Percentiles rank a stretch among this genome's conserved stretches.
phyloP scores from a whole-genome alignment of 2,329 filamentous ascomycete species.

The Cryphonectria nitschkei region DNA sequence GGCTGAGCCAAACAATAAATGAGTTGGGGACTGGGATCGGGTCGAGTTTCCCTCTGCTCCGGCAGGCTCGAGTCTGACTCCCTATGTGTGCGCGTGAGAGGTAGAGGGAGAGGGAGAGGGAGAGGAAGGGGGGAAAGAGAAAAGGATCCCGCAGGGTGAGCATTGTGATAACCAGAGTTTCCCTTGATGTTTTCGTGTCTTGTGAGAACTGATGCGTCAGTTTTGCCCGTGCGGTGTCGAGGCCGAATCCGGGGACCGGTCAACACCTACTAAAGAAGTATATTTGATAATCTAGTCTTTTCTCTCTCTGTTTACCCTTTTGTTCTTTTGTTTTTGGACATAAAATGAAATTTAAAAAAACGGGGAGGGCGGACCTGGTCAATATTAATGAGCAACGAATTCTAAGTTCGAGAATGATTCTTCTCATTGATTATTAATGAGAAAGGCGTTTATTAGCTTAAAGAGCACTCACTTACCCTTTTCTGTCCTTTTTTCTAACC shows the following conservation, averaged over 20 bases:
- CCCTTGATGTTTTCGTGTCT: constrained; percentile 3
- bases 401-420: background rate
- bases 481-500: background rate
- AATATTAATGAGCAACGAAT: background rate
- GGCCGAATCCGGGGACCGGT: background rate
- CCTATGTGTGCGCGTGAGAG: background rate
- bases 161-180: background rate
- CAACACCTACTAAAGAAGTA: background rate
- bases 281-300: background rate
- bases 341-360: no score
- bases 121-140: no score
- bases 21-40: background rate
- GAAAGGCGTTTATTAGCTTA: no score
- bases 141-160: background rate
- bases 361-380: background rate
- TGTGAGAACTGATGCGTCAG: constrained; percentile 20
- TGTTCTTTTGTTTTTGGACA: no score
- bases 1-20: background rate
- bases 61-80: background rate
- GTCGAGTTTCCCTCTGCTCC: background rate
- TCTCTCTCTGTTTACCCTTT: background rate
- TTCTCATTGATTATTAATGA: background rate
- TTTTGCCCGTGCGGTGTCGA: constrained; percentile 7
- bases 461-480: background rate
- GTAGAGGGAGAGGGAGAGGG: background rate